Base-by-base conservation (phyloP, 31 red algal genomes). In the Asparagopsis taxiformis region DNA sequence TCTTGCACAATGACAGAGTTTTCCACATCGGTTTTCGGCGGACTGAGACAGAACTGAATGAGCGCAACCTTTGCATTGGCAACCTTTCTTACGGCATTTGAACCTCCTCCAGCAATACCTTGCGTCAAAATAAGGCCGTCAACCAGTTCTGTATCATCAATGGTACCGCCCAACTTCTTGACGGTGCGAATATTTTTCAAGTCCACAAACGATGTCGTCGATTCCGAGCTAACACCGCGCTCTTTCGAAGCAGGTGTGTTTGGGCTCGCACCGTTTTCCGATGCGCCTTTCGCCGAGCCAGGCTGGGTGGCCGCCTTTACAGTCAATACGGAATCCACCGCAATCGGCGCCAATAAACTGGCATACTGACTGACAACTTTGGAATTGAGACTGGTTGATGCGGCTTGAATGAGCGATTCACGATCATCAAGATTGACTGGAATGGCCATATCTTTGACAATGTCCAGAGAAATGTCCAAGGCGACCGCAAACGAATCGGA, bases 11-110 rank as follows among this genome's bases (percentile, higher is more conserved):
- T 67, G 20, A 97, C 85, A 13, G 74, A 92, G 73, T 93, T 97
- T 34, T 97, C 94, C n/a, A 97, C 82, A 69, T 97, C 94, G 1
- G 94, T 97, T 38, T 97, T 97, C 0, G 94, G 94, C 1, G 94
- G 84, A 24, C 82, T 89, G 25, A 97, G 53, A 38, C 86, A 90
- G 55, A 97, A 97, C 70, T 97, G 94, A 22, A 92, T 81, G 19
- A 97, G 54, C 6, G 94, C 94, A 50, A 97, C 89, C 39, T 93
- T 92, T 13, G 94, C 94, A 71, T 84, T 84, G 19, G 52, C 31
- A 1, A 97, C 63, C 35, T 67, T 75, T 16, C 49, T 89, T 38
- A 80, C 57, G 26, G 85, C 78, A 21, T 67, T 80, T 26, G 88
- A 74, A 9, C 74, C 74, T 17, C 79, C 88, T 23, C 51, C 68